A percentile compares a stretch with the other conserved stretches of the same genome.
phyloP scores from a whole-genome alignment of 257 asterid genomes.

The Thymus quinquecostatus region DNA sequence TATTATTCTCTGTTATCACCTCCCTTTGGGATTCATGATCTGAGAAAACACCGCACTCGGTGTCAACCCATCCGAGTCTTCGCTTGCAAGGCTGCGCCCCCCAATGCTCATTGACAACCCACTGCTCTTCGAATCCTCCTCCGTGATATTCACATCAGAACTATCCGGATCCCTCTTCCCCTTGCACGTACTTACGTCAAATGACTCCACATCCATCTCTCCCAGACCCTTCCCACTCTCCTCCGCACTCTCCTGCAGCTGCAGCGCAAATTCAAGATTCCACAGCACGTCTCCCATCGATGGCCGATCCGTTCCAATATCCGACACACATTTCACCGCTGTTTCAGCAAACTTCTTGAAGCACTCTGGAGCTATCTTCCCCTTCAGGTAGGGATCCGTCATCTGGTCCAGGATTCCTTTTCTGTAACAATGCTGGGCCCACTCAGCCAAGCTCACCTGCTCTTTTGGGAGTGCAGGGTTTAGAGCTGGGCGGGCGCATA shows the following conservation, averaged over 20 bases:
- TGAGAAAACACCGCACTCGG: conserved; percentile 98
- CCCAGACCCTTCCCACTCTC: conserved; percentile 72
- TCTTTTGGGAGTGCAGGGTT: conserved; percentile 85
- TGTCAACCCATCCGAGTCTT: conserved; percentile 84
- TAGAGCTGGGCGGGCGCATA: conserved; percentile 85
- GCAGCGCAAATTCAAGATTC: conserved; percentile 92
- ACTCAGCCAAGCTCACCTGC: conserved; percentile 90
- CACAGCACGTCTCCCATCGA: conserved; percentile 95
- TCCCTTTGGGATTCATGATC: conserved; percentile 91
- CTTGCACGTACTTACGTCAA: conserved; percentile 42
- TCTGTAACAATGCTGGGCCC: conserved; percentile 80
- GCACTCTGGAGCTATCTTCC: conserved; percentile 89
- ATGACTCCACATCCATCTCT: conserved; percentile 42
- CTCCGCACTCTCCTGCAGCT: conserved; percentile 93
- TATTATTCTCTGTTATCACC: conserved; percentile 36
- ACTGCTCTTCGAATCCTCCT: conserved; percentile 60
- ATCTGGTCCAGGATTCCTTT: conserved; percentile 81
- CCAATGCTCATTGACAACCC: conserved; percentile 93
- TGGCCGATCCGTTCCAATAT: conserved; percentile 82
- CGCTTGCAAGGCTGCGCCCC: conserved; percentile 86
- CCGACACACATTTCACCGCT: conserved; percentile 83
- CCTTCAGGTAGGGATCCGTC: conserved; percentile 83
- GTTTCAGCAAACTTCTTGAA: conserved; percentile 83
- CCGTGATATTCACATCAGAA: conserved; percentile 62
- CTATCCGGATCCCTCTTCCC: conserved; percentile 66